Evolutionary conservation across 2,329 filamentous ascomycete species (phyloP), one percentile per base, ranked within the genome.

Genomic region (Penicillium sp.): DNA sequence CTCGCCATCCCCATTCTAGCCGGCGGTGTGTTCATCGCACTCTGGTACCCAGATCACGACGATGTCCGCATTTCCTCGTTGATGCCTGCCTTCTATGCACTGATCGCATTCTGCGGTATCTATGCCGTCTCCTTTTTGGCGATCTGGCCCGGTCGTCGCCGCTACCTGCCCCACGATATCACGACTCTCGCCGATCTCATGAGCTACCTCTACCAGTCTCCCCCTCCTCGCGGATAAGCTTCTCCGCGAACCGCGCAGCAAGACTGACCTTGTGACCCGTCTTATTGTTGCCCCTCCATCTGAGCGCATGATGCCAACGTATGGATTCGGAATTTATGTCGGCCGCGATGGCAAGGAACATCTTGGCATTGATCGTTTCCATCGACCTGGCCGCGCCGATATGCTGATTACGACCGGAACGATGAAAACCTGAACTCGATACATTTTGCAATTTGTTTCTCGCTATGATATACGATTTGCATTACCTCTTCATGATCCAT

Each of bases 181-280:
- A 85, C 83, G 62, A 91, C 85, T 51, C 82, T 96, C 19, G 90
- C 90, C 1, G 92, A 93, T 73, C 82, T 93, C 25, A 84, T 96
- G 67, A 89, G 87, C 71, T 93, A 94, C 73, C 81, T 94, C 45
- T 87, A 91, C 61, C 88, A 89, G 67, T 88, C 88, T 46, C 88
- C 89, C 89, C 26, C 80, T 96, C 19, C 80, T 91, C 1, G 81
- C 85, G 5, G 93, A 97, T 70, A 83, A 87, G 10, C 85, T 89
- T 0, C 94, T 97, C 73, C 83, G 87, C 54, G 84, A 87, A 40
- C 86, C 89, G 2, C 81, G 83, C 30, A 87, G 83, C n/a, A 89
- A 88, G 65, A 81, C 81, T 0, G 89, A 93, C 65, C 83, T 97
- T 22, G 83, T 89, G 25, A 87, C 84, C 0, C 82, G 90, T 45